Conservation (phyloP, 1,284 basidiomycete species). For the Apiotrichum domesticum region DNA sequence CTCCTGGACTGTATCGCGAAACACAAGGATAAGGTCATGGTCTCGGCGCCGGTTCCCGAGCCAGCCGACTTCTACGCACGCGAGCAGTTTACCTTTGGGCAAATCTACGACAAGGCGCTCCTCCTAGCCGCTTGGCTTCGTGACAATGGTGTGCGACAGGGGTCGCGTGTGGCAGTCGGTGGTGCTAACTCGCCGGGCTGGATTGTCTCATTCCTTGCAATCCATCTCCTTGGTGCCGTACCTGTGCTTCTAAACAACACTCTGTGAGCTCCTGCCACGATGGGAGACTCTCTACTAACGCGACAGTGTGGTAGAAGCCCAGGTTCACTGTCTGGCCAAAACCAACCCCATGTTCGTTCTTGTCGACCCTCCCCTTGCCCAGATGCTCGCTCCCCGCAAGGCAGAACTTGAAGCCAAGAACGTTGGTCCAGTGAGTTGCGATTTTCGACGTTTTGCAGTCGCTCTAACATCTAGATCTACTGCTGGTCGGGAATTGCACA, state of each 20-base stretch:
- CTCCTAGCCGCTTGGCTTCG: slow-evolving; percentile 23
- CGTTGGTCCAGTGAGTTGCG: neutral
- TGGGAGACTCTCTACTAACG: neutral
- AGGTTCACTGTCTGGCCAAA: slow-evolving; percentile 24
- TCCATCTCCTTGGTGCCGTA: slow-evolving; percentile 34
- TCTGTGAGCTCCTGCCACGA: slow-evolving; percentile 17
- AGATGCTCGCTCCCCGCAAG: slow-evolving; percentile 15
- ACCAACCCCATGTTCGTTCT: slow-evolving; percentile 22
- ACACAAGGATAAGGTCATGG: neutral
- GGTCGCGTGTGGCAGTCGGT: slow-evolving; percentile 28
- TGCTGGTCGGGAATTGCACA: neutral
- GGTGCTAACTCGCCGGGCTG: slow-evolving; percentile 22
- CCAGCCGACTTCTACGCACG: neutral
- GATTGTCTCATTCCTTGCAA: slow-evolving; percentile 24
- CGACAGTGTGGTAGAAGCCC: slow-evolving; percentile 9
- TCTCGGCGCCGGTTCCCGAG: neutral
- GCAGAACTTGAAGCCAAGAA: neutral
- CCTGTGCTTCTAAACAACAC: slow-evolving; percentile 31
- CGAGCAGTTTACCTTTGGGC: slow-evolving; percentile 17
- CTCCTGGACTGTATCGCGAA: neutral
- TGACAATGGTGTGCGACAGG: slow-evolving; percentile 22
- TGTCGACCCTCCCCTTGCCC: slow-evolving; percentile 26
- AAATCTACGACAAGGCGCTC: slow-evolving; percentile 21
- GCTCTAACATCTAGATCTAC: neutral
- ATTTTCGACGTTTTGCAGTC: neutral